Base-by-base conservation (phyloP, 345 rosid species). In the sweet orange (Citrus sinensis) region DNA sequence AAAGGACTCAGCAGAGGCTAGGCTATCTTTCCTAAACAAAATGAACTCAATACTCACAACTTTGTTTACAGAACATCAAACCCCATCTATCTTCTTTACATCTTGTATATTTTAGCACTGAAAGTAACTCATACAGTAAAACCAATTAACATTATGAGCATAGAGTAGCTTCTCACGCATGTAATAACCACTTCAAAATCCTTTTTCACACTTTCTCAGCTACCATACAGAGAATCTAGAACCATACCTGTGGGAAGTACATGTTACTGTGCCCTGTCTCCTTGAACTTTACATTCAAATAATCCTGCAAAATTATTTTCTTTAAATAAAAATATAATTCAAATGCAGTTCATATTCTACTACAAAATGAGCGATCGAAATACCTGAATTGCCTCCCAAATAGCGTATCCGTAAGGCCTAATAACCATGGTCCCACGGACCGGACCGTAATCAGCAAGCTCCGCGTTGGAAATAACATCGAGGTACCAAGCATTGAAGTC, bases 341-440 rank as follows among this genome's bases (percentile, higher is more conserved):
- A 70, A 70, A 16, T 14, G 34, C 32, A 24, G 7, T 9, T 32
- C 20, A 37, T 10, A 24, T 3, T 60, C 20, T 2, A 2, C 8
- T 29, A 60, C 14, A 24, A 70, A 72, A 68, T 6, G 14, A 67
- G 39, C n/a, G 9, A 49, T 17, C 11, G 70, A 67, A 68, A 72
- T 76, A 95, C 99, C 98, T 95, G 98, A 82, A 95, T 95, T 27
- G 97, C 94, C 88, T 95, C 98, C 98, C 97, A 92, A 55, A 95
- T 93, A 58, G 99, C 95, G 56, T 93, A 93, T 42, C 97, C 99
- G 55, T 95, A 93, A 1, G 99, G 98, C 7, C 97, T 90, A 81
- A 93, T 93, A 29, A 93, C 97, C 99, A 95, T 93, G 7, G 99
- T 93, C 4, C 99, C 99, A 55, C 97, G 93, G 76, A 95, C 98